A percentile compares a stretch with the other conserved stretches of the same genome.
Conservation (phyloP, 2,329 filamentous ascomycete genomes). For the Clonostachys solani region DNA sequence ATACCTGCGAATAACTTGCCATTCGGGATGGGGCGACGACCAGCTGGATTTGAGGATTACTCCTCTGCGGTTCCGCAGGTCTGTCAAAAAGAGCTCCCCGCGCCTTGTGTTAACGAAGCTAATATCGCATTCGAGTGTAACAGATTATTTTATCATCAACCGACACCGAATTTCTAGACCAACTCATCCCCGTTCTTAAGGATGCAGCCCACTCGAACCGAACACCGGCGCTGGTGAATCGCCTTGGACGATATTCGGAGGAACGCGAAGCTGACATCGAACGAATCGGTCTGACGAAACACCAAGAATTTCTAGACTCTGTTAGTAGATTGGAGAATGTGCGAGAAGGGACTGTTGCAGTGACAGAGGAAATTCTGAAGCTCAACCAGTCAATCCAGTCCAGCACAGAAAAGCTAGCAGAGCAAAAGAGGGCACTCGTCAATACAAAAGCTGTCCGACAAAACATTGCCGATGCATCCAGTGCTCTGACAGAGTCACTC, state of each 20-base stretch:
- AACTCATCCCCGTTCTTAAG: constrained; percentile 89
- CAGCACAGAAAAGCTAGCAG: constrained; percentile 89
- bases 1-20: not conserved
- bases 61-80: constrained; percentile 41
- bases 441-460: constrained; percentile 89
- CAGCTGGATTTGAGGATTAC: constrained; percentile 41
- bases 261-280: constrained; percentile 91
- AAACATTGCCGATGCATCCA: constrained; percentile 90
- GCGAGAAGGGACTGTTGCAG: constrained; percentile 80
- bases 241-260: constrained; percentile 67
- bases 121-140: not conserved
- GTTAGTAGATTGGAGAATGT: constrained; percentile 93
- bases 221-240: constrained; percentile 69
- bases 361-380: constrained; percentile 87
- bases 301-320: constrained; percentile 92
- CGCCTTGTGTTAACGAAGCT: not conserved
- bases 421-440: constrained; percentile 91
- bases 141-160: constrained; percentile 92
- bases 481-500: constrained; percentile 84
- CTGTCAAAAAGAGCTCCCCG: constrained; percentile 10
- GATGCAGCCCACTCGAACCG: constrained; percentile 78
- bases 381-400: constrained; percentile 93
- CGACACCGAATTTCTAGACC: constrained; percentile 91
- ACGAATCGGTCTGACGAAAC: constrained; percentile 88
- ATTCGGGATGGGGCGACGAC: constrained; percentile 37